Base-by-base conservation (phyloP, 2,329 filamentous ascomycete species). In the Pseudogymnoascus destructans region DNA sequence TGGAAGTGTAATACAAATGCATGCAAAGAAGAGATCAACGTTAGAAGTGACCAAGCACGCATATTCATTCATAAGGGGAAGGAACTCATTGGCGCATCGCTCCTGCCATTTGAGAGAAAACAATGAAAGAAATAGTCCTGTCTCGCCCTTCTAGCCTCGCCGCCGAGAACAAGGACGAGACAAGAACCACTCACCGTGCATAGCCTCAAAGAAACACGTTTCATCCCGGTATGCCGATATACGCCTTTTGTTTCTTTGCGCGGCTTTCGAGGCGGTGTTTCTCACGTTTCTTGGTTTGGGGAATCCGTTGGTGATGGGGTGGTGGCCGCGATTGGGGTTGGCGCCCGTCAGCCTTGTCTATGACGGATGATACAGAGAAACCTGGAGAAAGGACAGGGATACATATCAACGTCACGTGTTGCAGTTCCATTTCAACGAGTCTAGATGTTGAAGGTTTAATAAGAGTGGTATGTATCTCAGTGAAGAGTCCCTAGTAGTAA, bases 301-400 rank as follows among this genome's bases (percentile, higher is more conserved):
- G 4, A 3, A 17, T 52, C 10, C n/a, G 46, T 52, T 52, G 46
- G 46, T 30, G 46, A 52, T 52, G 46, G 46, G 15, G 9, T 52
- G 46, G 46, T 52, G 46, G 46, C 25, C 46, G 46, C 46, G 46
- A 30, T 11, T 19, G n/a, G n/a, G 46, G 46, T 52, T 52, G 25
- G 46, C 46, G 46, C 46, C 46, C 46, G n/a, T 30, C 46, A 30
- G 46, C 46, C 46, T 52, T 52, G 46, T 30, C 46, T 17, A 52
- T 52, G 46, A 52, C 46, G 46, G n/a, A 52, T 52, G n/a, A 17
- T 30, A 25, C 4, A 15, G 46, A 52, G 46, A 52, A 52, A 30
- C 25, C 42, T 52, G 25, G 42, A 52, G 42, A 52, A 23, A 17
- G 2, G 42, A 13, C 46, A 52, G 25, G 46, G 46, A 25, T 30